phyloP scores from a whole-genome alignment of 1,139 yeast species.

The Yamadazyma spencermartinsiae region DNA sequence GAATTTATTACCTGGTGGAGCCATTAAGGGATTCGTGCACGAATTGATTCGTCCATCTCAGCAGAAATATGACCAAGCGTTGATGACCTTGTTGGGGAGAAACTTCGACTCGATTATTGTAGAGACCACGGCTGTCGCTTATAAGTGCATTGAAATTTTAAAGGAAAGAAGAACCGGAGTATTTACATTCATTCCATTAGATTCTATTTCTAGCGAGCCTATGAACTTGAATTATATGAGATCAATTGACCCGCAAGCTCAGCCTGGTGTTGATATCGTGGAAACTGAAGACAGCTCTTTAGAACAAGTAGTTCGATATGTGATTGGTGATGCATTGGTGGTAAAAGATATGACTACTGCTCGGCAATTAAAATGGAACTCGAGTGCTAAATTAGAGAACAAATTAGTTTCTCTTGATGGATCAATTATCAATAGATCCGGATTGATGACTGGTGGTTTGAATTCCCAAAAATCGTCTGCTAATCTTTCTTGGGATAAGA shows the following conservation, averaged over 20 bases:
- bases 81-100: constrained; percentile 77
- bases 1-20: constrained; percentile 63
- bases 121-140: constrained; percentile 72
- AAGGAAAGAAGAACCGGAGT: constrained; percentile 85
- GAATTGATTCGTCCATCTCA: constrained; percentile 82
- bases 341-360: constrained; percentile 74
- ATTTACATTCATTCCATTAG: constrained; percentile 87
- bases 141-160: constrained; percentile 77
- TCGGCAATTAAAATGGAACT: constrained; percentile 68
- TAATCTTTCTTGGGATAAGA: constrained; percentile 67
- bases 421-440: constrained; percentile 78
- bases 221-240: constrained; percentile 60
- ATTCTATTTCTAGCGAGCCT: constrained; percentile 59
- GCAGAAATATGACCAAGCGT: constrained; percentile 71
- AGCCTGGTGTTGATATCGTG: constrained; percentile 72
- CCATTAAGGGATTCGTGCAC: constrained; percentile 76
- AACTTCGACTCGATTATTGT: constrained; percentile 84
- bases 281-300: constrained; percentile 62
- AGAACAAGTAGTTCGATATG: constrained; percentile 79
- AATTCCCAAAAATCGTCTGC: constrained; percentile 35
- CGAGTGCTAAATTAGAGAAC: constrained; percentile 39
- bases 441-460: constrained; percentile 90
- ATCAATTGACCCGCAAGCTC: constrained; percentile 53
- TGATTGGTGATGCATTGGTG: constrained; percentile 79
- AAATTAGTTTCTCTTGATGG: constrained; percentile 86